A percentile compares a stretch with the other conserved stretches of the same genome.
Conservation (phyloP, 176 grass and related monocot species). For the Alopecurus myosuroides region DNA sequence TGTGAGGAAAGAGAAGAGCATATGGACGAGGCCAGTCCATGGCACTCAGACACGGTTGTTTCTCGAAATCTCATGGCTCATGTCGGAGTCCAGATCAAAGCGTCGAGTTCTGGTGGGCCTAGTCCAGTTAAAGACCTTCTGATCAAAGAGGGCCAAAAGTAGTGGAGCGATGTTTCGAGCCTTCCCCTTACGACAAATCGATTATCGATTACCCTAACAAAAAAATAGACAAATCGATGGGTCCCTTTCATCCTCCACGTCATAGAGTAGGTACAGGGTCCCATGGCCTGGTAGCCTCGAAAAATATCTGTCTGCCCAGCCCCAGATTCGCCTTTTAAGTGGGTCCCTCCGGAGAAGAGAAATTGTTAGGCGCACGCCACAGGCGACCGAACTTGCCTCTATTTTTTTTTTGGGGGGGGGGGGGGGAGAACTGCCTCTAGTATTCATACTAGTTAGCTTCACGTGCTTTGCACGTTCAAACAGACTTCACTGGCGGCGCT, state of each 20-base stretch:
- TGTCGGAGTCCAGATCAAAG: not conserved
- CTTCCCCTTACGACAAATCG: too few species aligned
- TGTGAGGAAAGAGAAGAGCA: too few species aligned
- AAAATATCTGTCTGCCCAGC: constrained; percentile 20
- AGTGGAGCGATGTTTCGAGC: not conserved
- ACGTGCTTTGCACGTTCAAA: too few species aligned
- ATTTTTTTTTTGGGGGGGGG: too few species aligned
- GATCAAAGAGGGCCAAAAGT: not conserved
- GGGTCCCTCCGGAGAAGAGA: not conserved
- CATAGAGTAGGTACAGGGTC: not conserved
- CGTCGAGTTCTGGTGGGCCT: not conserved
- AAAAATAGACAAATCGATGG: not conserved
- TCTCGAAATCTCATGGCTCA: too few species aligned
- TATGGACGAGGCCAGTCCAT: too few species aligned
- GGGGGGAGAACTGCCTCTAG: too few species aligned
- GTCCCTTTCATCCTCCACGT: not conserved
- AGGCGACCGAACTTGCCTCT: not conserved
- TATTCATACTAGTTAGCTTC: too few species aligned
- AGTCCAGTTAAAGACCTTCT: not conserved
- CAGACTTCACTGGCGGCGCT: too few species aligned
- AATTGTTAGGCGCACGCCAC: not conserved
- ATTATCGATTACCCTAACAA: too few species aligned
- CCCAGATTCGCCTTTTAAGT: not conserved
- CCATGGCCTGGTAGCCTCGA: not conserved
- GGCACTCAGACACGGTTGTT: too few species aligned